A percentile compares a stretch with the other conserved stretches of the same genome.
phyloP scores from a whole-genome alignment of 768 basidiomycete species.

The Trametes gibbosa region DNA sequence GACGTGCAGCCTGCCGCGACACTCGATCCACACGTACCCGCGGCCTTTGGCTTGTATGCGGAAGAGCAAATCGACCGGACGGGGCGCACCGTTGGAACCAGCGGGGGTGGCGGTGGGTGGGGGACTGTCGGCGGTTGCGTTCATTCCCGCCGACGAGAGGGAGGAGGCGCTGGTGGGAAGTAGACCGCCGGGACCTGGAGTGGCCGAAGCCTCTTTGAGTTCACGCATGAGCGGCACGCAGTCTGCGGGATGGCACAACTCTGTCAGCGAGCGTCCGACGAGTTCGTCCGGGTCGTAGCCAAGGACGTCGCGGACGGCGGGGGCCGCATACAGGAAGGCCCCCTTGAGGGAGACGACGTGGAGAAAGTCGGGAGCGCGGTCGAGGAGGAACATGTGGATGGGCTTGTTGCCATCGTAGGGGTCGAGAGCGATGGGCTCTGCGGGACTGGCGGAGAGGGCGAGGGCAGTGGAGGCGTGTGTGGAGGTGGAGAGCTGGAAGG shows the following conservation, averaged over 20 bases:
- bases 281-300: constrained; percentile 88
- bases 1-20: constrained; percentile 81
- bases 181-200: constrained; percentile 19
- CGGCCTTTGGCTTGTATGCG: constrained; percentile 68
- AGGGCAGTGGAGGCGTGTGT: constrained; percentile 25
- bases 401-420: constrained; percentile 41
- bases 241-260: constrained; percentile 87
- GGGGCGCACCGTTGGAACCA: constrained; percentile 31
- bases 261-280: constrained; percentile 71
- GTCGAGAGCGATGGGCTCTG: constrained; percentile 19
- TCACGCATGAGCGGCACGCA: constrained; percentile 89
- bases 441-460: constrained; percentile 10
- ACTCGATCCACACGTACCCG: constrained; percentile 85
- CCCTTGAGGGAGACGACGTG: constrained; percentile 93
- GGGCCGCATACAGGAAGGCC: constrained; percentile 87
- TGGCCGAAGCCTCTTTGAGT: constrained; percentile 67
- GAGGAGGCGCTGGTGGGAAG: constrained; percentile 17
- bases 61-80: constrained; percentile 81
- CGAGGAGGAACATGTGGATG: constrained; percentile 60
- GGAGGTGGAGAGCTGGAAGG: constrained; percentile 40
- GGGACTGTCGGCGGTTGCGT: constrained; percentile 4
- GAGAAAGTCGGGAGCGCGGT: constrained; percentile 72
- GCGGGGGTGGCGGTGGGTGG: background rate
- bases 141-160: background rate
- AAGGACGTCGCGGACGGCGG: constrained; percentile 70